Evolutionary conservation across 2,329 filamentous ascomycete species (phyloP).

Genomic region (Venturia effusa): DNA sequence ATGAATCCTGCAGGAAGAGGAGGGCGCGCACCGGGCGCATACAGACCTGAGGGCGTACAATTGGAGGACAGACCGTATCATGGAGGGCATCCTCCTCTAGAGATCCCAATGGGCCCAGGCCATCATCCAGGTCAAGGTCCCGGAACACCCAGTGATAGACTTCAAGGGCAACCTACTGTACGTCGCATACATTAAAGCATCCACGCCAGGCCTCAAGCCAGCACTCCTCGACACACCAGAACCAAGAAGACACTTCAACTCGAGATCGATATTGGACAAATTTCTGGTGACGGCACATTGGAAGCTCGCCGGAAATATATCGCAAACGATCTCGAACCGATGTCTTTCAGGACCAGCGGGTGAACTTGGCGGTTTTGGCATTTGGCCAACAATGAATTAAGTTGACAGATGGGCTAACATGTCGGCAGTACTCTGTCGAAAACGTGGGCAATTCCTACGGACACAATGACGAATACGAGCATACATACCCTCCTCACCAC

Average conservation of each 20-base stretch:
- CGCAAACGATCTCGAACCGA: not conserved
- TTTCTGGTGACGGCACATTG: not conserved
- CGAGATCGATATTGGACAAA: not conserved
- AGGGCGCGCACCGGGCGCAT: constrained; percentile 57
- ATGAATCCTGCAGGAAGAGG: constrained; percentile 39
- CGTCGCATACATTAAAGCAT: not conserved
- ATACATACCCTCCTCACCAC: constrained; percentile 35
- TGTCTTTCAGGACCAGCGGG: not conserved
- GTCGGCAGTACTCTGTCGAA: constrained; percentile 54
- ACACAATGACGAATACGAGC: constrained; percentile 50
- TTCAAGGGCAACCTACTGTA: constrained; percentile 78
- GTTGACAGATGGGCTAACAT: too few species aligned
- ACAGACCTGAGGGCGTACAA: constrained; percentile 68
- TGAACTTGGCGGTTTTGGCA: not conserved
- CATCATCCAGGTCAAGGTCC: constrained; percentile 23
- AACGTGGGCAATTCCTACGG: constrained; percentile 54
- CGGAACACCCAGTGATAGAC: constrained; percentile 58
- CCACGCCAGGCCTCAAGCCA: not conserved
- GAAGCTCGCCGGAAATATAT: not conserved
- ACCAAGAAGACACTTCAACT: not conserved
- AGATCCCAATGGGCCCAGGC: constrained; percentile 56
- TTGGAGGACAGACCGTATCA: constrained; percentile 67
- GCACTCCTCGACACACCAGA: not conserved
- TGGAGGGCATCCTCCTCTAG: constrained; percentile 41
- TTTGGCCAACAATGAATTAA: too few species aligned